phyloP scores from a whole-genome alignment of 352 stramenopile species.

The Lagenidium sp. region DNA sequence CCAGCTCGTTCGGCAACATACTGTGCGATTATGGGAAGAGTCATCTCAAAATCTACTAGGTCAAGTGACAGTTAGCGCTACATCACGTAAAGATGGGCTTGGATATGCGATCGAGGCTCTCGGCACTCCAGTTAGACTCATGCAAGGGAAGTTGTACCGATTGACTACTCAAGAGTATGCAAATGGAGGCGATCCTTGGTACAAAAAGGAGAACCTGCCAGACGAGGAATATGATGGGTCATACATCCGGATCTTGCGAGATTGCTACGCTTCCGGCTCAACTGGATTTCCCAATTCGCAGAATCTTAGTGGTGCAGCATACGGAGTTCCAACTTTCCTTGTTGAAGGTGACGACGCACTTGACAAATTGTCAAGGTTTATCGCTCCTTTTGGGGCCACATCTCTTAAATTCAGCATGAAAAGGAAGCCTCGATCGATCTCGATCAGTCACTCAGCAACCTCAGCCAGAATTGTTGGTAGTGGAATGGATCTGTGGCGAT shows the following conservation, averaged over 20 bases:
- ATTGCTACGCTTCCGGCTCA: conserved; percentile 81
- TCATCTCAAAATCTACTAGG: conserved; percentile 55
- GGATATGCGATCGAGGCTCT: conserved; percentile 73
- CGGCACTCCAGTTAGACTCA: conserved; percentile 39
- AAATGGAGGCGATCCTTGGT: conserved; percentile 83
- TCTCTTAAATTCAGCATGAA: conserved; percentile 57
- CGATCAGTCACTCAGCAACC: conserved; percentile 65
- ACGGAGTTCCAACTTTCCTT: conserved; percentile 79
- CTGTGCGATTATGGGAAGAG: conserved; percentile 81
- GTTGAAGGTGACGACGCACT: conserved; percentile 71
- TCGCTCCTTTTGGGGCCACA: conserved; percentile 41
- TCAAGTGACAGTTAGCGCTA: conserved; percentile 46
- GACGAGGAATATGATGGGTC: conserved; percentile 83
- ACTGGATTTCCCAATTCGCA: conserved; percentile 79
- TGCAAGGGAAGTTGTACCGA: conserved; percentile 78
- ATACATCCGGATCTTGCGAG: conserved; percentile 81
- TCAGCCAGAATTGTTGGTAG: conserved; percentile 42
- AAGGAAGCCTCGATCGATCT: conserved; percentile 44
- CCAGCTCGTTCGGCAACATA: conserved; percentile 56
- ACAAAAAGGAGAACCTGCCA: conserved; percentile 84
- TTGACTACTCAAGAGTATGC: conserved; percentile 83
- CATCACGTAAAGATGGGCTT: conserved; percentile 57
- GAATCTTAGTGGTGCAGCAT: conserved; percentile 76
- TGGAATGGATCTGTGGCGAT: conserved; percentile 36
- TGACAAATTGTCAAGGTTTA: conserved; percentile 47